Evolutionary conservation across 1,284 basidiomycete genomes (phyloP).

Genomic region (Papiliotrema laurentii): DNA sequence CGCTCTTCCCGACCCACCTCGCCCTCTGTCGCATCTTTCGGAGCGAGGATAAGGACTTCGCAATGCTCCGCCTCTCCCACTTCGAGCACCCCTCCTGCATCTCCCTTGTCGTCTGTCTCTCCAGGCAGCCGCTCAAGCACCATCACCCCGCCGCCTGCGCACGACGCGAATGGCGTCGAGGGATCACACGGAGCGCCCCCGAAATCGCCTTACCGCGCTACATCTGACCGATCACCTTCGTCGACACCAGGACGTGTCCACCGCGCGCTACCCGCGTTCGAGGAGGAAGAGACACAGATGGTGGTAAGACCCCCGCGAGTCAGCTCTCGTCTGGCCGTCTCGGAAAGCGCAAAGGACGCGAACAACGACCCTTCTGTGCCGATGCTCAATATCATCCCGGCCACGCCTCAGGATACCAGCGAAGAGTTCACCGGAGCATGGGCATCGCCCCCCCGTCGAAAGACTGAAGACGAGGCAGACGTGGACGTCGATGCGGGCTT

Average conservation of each 20-base stretch:
- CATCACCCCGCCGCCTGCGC: constrained; percentile 31
- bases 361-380: constrained; percentile 18
- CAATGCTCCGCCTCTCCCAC: constrained; percentile 8
- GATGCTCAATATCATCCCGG: constrained; percentile 45
- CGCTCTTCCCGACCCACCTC: constrained; percentile 33
- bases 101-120: constrained; percentile 10
- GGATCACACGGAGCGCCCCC: constrained; percentile 27
- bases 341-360: background rate
- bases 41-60: constrained; percentile 15
- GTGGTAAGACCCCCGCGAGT: constrained; percentile 16
- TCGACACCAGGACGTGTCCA: constrained; percentile 5
- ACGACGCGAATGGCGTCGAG: constrained; percentile 23
- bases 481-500: constrained; percentile 2
- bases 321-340: constrained; percentile 13
- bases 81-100: constrained; percentile 1
- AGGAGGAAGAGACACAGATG: constrained; percentile 8
- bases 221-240: constrained; percentile 14
- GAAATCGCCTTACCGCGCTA: constrained; percentile 32
- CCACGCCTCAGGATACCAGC: constrained; percentile 31
- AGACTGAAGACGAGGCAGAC: background rate
- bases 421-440: constrained; percentile 24
- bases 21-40: constrained; percentile 30
- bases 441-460: constrained; percentile 2
- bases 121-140: constrained; percentile 21
- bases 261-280: constrained; percentile 14